A percentile compares a stretch with the other conserved stretches of the same genome.
Conservation (phyloP, 2,329 filamentous ascomycete species). For the Biscogniauxia marginata region DNA sequence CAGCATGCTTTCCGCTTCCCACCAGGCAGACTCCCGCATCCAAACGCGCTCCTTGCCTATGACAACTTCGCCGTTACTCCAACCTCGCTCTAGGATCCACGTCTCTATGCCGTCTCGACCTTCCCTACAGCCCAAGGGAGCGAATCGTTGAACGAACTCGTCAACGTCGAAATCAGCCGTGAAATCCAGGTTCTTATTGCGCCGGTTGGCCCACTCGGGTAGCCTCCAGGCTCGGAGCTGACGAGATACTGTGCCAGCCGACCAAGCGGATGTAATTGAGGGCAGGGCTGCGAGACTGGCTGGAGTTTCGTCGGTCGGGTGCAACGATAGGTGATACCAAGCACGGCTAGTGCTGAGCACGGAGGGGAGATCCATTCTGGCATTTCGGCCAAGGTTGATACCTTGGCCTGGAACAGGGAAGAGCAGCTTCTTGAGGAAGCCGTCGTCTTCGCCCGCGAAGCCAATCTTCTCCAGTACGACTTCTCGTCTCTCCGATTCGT, state of each 20-base stretch:
- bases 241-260: constrained; percentile 85
- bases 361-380: constrained; percentile 74
- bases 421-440: constrained; percentile 78
- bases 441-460: constrained; percentile 75
- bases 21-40: constrained; percentile 94
- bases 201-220: constrained; percentile 93
- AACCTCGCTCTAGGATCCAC: constrained; percentile 91
- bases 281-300: constrained; percentile 70
- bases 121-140: constrained; percentile 79
- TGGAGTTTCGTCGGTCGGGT: constrained; percentile 85
- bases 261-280: constrained; percentile 81
- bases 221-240: constrained; percentile 92
- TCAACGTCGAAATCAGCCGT: constrained; percentile 95
- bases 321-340: constrained; percentile 91
- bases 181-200: constrained; percentile 89
- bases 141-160: constrained; percentile 84
- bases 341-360: constrained; percentile 80
- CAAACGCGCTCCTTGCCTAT: constrained; percentile 89
- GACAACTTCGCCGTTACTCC: constrained; percentile 96
- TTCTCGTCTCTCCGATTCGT: constrained; percentile 78
- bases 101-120: constrained; percentile 90
- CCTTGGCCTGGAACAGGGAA: constrained; percentile 76
- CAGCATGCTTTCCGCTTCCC: constrained; percentile 95
- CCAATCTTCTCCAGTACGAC: constrained; percentile 82
- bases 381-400: constrained; percentile 74